These are phyloP conservation scores for Colletotrichum horii DNA, from an alignment of 2,329 filamentous ascomycete species.

Conservation along the genomic window DNA sequence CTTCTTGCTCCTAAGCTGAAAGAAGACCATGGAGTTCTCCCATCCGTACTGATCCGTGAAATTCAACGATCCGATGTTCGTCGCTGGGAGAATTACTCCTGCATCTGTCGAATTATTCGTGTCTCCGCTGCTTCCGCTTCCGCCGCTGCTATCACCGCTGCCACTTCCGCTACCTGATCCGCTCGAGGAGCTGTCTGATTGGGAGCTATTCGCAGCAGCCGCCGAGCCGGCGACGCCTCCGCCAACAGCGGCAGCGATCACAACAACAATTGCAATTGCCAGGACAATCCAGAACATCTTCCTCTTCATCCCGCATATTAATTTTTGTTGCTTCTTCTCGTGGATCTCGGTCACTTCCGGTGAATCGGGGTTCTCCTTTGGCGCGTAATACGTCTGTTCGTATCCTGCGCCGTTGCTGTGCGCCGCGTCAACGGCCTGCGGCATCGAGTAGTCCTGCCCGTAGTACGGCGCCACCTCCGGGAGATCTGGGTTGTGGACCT, in stretches of 20 bases:
- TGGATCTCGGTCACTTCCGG: neutral
- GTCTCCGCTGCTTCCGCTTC: neutral
- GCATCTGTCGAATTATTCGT: neutral
- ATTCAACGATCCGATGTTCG: constrained; percentile 13
- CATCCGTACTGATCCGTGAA: constrained; percentile 19
- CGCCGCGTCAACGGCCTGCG: neutral
- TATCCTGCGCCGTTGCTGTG: neutral
- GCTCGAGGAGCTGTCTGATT: neutral
- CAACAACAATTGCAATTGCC: neutral
- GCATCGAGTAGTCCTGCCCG: neutral
- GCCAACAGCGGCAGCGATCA: constrained; percentile 12
- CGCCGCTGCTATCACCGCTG: neutral
- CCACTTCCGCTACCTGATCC: neutral
- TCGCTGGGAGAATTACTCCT: neutral
- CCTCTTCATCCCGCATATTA: constrained; percentile 13
- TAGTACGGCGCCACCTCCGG: constrained; percentile 1
- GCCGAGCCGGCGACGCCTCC: constrained; percentile 10
- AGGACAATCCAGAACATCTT: constrained; percentile 19
- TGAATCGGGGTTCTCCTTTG: neutral
- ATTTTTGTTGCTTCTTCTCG: neutral
- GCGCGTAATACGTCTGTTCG: neutral
- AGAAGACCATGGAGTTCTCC: constrained; percentile 13
- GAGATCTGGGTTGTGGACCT: neutral
- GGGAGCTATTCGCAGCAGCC: neutral
- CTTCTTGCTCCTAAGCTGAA: constrained; percentile 3